These are phyloP conservation scores for Ampelocalamus luodianensis DNA, from an alignment of 176 grass and related monocot genomes.

Conservation along the genomic window DNA sequence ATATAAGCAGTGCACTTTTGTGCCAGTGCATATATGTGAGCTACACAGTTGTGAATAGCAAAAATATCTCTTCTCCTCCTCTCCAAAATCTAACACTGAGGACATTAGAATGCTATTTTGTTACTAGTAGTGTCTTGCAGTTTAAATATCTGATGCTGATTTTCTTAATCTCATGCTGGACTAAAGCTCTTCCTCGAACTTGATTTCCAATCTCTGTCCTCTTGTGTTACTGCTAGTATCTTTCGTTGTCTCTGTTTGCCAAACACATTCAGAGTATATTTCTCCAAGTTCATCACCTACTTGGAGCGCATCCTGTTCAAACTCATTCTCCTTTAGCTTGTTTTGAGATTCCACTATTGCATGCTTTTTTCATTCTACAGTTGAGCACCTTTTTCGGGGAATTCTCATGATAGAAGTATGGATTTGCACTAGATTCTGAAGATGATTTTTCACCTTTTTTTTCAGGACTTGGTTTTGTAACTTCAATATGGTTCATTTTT, in stretches of 20 bases:
- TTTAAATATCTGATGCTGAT: not conserved
- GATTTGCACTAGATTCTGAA: slow-evolving; percentile 14
- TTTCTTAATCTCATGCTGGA: not conserved
- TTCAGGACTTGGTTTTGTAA: slow-evolving; percentile 83
- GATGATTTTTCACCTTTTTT: slow-evolving; percentile 21
- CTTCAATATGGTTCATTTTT: slow-evolving; percentile 83
- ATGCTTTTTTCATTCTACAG: not conserved
- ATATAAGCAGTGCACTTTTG: not conserved
- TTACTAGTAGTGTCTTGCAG: not conserved
- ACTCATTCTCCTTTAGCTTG: not conserved
- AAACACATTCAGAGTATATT: not conserved
- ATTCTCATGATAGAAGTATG: not conserved
- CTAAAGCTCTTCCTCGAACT: not conserved
- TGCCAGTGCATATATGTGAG: not conserved
- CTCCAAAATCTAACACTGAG: no score
- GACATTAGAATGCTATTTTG: slow-evolving; percentile 11
- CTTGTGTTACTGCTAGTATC: not conserved
- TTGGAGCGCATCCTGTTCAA: not conserved
- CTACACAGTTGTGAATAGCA: no score
- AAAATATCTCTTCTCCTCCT: no score
- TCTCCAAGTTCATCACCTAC: not conserved
- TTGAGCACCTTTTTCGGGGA: not conserved
- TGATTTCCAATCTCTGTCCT: not conserved
- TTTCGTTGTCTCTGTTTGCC: not conserved
- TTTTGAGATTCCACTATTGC: not conserved